Percentiles rank a stretch among this genome's conserved stretches.
Evolutionary conservation across 345 rosid genomes (phyloP).

Genomic region (Hypericum androsaemum): DNA sequence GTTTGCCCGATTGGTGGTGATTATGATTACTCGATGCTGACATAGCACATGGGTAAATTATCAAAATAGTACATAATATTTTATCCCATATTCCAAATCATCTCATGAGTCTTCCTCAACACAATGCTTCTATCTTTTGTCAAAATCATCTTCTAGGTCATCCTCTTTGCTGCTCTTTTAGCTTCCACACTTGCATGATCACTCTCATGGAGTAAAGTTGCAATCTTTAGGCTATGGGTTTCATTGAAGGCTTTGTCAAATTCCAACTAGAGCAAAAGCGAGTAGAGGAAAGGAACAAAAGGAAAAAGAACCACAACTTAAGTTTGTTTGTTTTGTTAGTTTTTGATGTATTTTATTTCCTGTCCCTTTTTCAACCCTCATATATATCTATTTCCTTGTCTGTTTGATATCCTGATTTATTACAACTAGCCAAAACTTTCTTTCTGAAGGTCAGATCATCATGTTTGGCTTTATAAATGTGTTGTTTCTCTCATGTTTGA

Average conservation of each 20-base stretch:
- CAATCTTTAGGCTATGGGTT: conserved; percentile 28
- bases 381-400: conserved; percentile 56
- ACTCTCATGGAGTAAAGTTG: conserved; percentile 27
- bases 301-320: conserved; percentile 29
- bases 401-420: conserved; percentile 48
- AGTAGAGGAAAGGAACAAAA: too few relatives aligned
- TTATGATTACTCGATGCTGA: too few relatives aligned
- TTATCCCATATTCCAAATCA: conserved; percentile 8
- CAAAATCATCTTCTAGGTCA: background rate
- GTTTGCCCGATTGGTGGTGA: too few relatives aligned
- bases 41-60: too few relatives aligned
- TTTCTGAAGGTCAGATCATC: conserved; percentile 61
- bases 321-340: conserved; percentile 31
- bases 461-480: conserved; percentile 18
- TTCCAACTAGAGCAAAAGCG: too few relatives aligned
- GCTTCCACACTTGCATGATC: conserved; percentile 37
- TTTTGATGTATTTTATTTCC: conserved; percentile 59
- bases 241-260: conserved; percentile 56
- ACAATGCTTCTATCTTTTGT: background rate
- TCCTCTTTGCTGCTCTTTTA: too few relatives aligned
- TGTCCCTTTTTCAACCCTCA: conserved; percentile 26
- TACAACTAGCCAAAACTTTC: conserved; percentile 27
- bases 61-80: too few relatives aligned
- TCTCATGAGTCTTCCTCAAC: conserved; percentile 1
- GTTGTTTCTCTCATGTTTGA: conserved; percentile 6